Percentiles rank a stretch among this genome's conserved stretches.
Conservation (phyloP, 768 basidiomycete species). For the Glaciozyma antarctica region DNA sequence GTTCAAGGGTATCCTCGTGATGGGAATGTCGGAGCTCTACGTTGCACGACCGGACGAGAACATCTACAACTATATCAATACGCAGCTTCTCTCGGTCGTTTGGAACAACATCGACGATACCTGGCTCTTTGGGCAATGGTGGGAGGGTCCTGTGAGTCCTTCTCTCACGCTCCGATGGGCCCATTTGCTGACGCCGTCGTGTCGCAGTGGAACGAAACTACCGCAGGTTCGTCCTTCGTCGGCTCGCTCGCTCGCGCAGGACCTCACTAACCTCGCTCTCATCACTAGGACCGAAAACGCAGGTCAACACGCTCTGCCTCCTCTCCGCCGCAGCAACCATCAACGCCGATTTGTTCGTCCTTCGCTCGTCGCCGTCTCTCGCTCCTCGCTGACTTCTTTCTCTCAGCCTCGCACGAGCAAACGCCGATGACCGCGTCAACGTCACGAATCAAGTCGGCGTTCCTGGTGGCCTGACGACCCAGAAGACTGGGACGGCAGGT, state of each 20-base stretch:
- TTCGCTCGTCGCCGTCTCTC: too few relatives aligned
- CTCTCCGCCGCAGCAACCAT: constrained; percentile 10
- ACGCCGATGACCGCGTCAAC: too few relatives aligned
- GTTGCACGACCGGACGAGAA: constrained; percentile 14
- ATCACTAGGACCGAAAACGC: constrained; percentile 9
- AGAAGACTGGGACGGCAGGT: too few relatives aligned
- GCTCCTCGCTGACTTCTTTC: too few relatives aligned
- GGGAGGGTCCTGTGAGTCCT: constrained; percentile 15
- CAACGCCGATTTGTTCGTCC: constrained; percentile 7
- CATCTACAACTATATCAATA: constrained; percentile 24
- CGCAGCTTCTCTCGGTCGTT: constrained; percentile 11
- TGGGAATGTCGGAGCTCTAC: constrained; percentile 16
- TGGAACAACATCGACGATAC: constrained; percentile 20
- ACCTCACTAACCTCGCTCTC: not conserved
- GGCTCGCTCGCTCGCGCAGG: not conserved
- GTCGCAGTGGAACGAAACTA: constrained; percentile 21
- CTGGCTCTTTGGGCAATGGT: constrained; percentile 17
- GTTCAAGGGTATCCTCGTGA: constrained; percentile 20
- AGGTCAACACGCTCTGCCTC: constrained; percentile 14
- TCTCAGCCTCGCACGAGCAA: too few relatives aligned
- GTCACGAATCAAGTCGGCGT: too few relatives aligned
- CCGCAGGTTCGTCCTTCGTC: constrained; percentile 2
- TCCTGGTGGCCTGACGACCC: too few relatives aligned
- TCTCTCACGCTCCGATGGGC: too few relatives aligned
- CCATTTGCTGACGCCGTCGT: not conserved